Base-by-base conservation (phyloP, 306 rosid species). In the Myrica gale region DNA sequence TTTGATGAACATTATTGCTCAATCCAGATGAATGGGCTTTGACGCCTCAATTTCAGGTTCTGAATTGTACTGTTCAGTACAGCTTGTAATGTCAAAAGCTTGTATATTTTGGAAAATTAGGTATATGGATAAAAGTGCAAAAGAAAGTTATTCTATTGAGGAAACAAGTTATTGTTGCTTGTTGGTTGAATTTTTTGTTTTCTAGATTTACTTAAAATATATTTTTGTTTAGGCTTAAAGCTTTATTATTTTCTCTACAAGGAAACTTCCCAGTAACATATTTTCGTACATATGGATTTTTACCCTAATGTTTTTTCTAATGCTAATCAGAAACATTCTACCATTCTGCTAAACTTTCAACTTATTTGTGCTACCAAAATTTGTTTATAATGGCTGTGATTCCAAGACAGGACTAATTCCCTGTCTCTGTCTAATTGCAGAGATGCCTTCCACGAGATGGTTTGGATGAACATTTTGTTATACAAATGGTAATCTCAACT, bases 371-470 rank as follows among this genome's bases (percentile, higher is more conserved):
- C 20, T 41, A 23, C 68, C 71, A 37, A 17, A 43, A 55, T 52
- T 41, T 78, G 54, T 55, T 60, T 60, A 65, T 74, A 68, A 76
- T 72, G 15, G 7, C 75, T 76, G 15, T 17, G 44, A 72, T 45
- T 61, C 55, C 39, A 21, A 2, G 61, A 55, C 77, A 76, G 67
- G 68, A 45, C 73, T 68, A 70, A 76, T 76, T 66, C 58, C 52
- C 42, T 13, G 19, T 69, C n/a, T 73, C 60, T 68, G 73, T 79
- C 41, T 74, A 72, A 84, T 80, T 87, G 74, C 90, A 95, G 98
- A 88, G 98, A 85, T 95, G 98, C 83, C 97, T 95, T 82, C 79
- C 89, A 55, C 91, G 91, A 44, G 96, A 89, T n/a, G 81, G 88
- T 65, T 86, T 95, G 90, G 96, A 95, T 55, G 98, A 95, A 79